Conservation (phyloP, 768 basidiomycete species). For the Chalciporus pseudorubinellus region DNA sequence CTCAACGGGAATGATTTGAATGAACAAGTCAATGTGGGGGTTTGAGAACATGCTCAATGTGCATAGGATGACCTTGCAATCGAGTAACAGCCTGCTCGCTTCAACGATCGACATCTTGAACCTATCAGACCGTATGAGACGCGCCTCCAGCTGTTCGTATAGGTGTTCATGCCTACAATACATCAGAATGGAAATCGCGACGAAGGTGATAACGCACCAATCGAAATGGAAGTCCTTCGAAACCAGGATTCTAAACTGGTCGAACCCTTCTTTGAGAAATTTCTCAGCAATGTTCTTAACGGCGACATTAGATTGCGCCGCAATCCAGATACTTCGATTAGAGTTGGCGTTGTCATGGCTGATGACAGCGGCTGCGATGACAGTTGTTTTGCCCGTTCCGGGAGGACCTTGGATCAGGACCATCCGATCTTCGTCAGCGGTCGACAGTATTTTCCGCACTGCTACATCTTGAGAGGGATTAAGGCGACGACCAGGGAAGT, state of each 20-base stretch:
- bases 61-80: constrained; percentile 41
- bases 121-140: constrained; percentile 38
- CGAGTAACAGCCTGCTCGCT: constrained; percentile 25
- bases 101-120: constrained; percentile 20
- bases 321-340: constrained; percentile 34
- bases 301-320: constrained; percentile 50
- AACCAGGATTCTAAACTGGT: constrained; percentile 40
- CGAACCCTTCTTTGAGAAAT: constrained; percentile 32
- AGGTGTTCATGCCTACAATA: constrained; percentile 49
- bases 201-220: constrained; percentile 33
- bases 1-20: constrained; percentile 33
- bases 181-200: neutral
- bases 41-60: constrained; percentile 48
- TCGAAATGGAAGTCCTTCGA: constrained; percentile 46
- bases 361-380: constrained; percentile 37
- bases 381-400: constrained; percentile 45
- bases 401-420: constrained; percentile 37
- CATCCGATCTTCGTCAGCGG: constrained; percentile 18
- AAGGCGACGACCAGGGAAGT: constrained; percentile 4
- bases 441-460: constrained; percentile 32
- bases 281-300: constrained; percentile 55
- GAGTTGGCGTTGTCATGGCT: constrained; percentile 18
- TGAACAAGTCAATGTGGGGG: constrained; percentile 9
- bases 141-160: constrained; percentile 34
- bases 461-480: constrained; percentile 30